Evolutionary conservation across 2,329 filamentous ascomycete species (phyloP).

Genomic region (Diplodia scrobiculata): DNA sequence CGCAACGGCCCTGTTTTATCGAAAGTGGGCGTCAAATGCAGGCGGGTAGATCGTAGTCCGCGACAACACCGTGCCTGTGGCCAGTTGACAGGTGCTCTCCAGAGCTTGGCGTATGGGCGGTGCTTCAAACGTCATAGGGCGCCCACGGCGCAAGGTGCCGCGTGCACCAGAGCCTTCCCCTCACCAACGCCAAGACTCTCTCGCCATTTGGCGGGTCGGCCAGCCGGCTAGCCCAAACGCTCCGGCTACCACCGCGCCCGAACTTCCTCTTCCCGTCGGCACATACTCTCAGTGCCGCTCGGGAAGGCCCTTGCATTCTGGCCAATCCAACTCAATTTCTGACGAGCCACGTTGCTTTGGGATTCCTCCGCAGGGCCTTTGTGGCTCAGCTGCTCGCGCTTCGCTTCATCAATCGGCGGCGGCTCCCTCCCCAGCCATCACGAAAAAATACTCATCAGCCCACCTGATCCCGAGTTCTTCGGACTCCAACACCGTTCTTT

Average conservation of each 20-base stretch:
- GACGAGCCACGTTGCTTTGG: neutral
- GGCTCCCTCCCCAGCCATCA: too few species aligned
- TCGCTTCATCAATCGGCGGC: neutral
- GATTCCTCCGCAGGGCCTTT: neutral
- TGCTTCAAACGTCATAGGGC: slow-evolving; percentile 12
- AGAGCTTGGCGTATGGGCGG: neutral
- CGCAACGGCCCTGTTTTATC: neutral
- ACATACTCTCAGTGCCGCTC: neutral
- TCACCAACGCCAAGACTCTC: neutral
- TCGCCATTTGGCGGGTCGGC: neutral
- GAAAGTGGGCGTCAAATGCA: neutral
- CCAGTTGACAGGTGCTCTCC: neutral
- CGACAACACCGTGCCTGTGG: neutral
- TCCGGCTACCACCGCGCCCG: neutral
- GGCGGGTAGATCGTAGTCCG: too few species aligned
- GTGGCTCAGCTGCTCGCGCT: neutral
- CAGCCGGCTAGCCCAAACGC: neutral
- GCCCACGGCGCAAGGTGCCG: neutral
- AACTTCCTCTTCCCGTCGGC: neutral
- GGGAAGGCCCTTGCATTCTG: neutral
- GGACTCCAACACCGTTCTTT: neutral
- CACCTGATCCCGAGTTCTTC: neutral
- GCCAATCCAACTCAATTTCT: neutral
- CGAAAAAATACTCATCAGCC: too few species aligned
- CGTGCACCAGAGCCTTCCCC: neutral